A percentile compares a stretch with the other conserved stretches of the same genome.
Evolutionary conservation across 176 grass and related monocot species (phyloP).

Genomic region (Triticum turgidum): DNA sequence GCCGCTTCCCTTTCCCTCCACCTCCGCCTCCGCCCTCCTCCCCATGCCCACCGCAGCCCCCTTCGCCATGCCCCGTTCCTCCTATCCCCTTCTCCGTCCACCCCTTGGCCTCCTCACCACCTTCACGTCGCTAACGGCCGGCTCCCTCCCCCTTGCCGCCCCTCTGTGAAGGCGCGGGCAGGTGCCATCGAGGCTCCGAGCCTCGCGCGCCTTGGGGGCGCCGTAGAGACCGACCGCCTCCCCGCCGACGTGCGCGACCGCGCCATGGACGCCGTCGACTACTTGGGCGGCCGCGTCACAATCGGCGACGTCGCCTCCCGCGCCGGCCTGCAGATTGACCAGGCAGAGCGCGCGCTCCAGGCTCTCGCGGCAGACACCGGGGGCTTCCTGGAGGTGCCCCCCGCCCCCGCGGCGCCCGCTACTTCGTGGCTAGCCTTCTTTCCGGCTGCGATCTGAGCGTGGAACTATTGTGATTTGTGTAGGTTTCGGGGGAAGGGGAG

Average conservation of each 20-base stretch:
- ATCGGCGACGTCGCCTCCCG: conserved; percentile 78
- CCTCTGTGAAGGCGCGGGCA: conserved; percentile 31
- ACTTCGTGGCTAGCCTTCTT: not conserved
- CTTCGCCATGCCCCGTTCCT: conserved; percentile 30
- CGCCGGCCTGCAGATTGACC: conserved; percentile 71
- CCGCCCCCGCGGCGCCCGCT: not conserved
- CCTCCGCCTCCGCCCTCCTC: conserved; percentile 34
- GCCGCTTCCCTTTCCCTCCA: conserved; percentile 42
- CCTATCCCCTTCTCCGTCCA: conserved; percentile 24
- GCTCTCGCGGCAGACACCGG: conserved; percentile 90
- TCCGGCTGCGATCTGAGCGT: not conserved
- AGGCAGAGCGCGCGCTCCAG: conserved; percentile 85
- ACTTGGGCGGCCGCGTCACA: conserved; percentile 78
- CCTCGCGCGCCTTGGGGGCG: conserved; percentile 55
- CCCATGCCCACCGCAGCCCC: conserved; percentile 27
- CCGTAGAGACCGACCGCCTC: conserved; percentile 89
- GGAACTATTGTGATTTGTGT: conserved; percentile 22
- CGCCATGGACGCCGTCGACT: conserved; percentile 80
- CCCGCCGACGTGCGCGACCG: conserved; percentile 77
- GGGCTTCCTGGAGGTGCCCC: conserved; percentile 93
- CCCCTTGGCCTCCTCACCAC: not conserved
- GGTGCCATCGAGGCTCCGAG: conserved; percentile 47
- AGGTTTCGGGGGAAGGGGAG: conserved; percentile 96
- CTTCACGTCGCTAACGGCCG: conserved; percentile 32
- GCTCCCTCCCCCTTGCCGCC: conserved; percentile 15